Evolutionary conservation across 768 basidiomycete genomes (phyloP).

Genomic region (Lactarius psammicola): DNA sequence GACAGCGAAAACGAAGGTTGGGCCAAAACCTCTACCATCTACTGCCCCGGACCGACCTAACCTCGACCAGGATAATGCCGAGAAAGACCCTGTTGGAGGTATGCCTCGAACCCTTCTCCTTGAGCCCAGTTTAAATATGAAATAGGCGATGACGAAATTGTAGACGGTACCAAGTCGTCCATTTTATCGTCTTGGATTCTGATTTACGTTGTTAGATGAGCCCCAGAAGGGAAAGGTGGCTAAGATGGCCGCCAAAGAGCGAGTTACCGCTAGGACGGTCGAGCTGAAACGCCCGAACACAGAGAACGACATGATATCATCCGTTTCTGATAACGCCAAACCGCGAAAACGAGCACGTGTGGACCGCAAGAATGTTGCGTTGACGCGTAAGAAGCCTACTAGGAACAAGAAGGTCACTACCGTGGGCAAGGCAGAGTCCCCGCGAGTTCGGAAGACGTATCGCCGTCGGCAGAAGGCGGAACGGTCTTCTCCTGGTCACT

Average conservation of each 20-base stretch:
- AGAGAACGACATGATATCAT: background rate
- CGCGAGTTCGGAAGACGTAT: constrained; percentile 24
- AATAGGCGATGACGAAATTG: background rate
- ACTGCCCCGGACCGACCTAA: background rate
- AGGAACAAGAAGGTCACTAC: constrained; percentile 7
- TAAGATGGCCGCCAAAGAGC: background rate
- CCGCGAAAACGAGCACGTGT: constrained; percentile 15
- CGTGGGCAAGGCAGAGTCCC: background rate
- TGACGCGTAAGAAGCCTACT: constrained; percentile 1
- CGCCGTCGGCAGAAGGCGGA: constrained; percentile 16
- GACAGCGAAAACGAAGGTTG: background rate
- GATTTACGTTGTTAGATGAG: background rate
- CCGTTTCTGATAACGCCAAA: background rate
- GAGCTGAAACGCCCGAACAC: background rate
- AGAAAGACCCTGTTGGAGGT: background rate
- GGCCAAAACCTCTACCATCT: background rate
- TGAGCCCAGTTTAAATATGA: background rate
- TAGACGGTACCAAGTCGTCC: background rate
- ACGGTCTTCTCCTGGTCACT: constrained; percentile 7
- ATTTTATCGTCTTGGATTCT: background rate
- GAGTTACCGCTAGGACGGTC: background rate
- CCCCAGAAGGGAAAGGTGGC: background rate
- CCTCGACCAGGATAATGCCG: background rate
- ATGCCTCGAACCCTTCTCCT: background rate
- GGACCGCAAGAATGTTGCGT: constrained; percentile 5